phyloP scores from a whole-genome alignment of 176 grass and related monocot species.

The Eragrostis curvula region DNA sequence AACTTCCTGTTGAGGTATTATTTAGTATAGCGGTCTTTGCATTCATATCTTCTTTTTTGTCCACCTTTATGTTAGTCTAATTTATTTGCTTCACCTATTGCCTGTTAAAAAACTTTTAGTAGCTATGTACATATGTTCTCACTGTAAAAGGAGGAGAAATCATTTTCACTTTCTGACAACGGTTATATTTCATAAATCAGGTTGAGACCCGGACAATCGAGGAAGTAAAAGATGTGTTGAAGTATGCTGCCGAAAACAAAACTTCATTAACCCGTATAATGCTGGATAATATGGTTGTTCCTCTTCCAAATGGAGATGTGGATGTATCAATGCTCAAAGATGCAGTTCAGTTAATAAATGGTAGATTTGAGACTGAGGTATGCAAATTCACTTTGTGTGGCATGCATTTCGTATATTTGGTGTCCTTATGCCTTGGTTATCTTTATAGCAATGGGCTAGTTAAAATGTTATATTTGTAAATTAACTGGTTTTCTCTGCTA shows the following conservation, averaged over 20 bases:
- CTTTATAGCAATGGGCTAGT: neutral
- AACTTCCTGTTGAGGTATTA: conserved; percentile 89
- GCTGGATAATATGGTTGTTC: conserved; percentile 96
- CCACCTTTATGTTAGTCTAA: neutral
- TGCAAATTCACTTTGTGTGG: neutral
- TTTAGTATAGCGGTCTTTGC: neutral
- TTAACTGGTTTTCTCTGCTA: neutral
- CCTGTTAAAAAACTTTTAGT: neutral
- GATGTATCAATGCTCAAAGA: conserved; percentile 96
- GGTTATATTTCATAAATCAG: conserved; percentile 42
- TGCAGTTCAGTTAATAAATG: conserved; percentile 84
- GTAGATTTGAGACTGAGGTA: conserved; percentile 97
- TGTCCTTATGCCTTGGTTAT: neutral
- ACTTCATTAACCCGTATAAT: conserved; percentile 91
- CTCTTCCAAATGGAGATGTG: conserved; percentile 73
- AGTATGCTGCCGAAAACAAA: conserved; percentile 70
- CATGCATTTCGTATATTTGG: neutral
- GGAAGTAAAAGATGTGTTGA: conserved; percentile 80
- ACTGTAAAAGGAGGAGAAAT: conserved; percentile 2
- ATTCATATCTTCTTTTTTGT: neutral
- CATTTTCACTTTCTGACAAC: neutral
- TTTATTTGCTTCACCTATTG: neutral
- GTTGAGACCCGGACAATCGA: conserved; percentile 93
- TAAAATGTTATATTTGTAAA: neutral
- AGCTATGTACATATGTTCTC: neutral